Conservation (phyloP, 176 grass and related monocot species). For the Aechmea fasciata region DNA sequence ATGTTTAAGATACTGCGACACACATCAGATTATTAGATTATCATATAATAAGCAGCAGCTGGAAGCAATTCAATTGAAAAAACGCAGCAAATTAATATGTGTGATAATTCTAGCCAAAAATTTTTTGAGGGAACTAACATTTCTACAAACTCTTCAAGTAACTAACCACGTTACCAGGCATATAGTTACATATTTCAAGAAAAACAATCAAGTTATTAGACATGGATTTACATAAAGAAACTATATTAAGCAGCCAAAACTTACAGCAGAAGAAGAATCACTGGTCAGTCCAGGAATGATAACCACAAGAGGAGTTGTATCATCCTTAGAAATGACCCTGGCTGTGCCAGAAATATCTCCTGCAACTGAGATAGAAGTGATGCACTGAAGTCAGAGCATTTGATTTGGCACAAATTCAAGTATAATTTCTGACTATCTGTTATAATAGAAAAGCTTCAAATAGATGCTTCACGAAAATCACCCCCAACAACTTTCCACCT, state of each 20-base stretch:
- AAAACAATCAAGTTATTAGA: slow-evolving; percentile 5
- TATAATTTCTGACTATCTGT: neutral
- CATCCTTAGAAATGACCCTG: slow-evolving; percentile 56
- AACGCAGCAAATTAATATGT: neutral
- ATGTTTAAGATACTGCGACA: slow-evolving; percentile 79
- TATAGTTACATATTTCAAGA: neutral
- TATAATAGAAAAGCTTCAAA: too few species aligned
- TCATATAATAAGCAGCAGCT: neutral
- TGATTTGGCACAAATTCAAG: neutral
- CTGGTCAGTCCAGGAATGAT: slow-evolving; percentile 83
- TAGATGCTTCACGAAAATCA: too few species aligned
- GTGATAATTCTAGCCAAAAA: neutral
- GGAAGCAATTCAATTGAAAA: neutral
- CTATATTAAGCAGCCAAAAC: slow-evolving; percentile 14
- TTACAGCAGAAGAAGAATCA: slow-evolving; percentile 84
- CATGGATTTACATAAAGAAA: slow-evolving; percentile 1
- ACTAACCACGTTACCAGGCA: too few species aligned
- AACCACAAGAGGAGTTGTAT: slow-evolving; percentile 64
- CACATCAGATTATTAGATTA: slow-evolving; percentile 1
- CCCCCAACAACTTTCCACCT: too few species aligned
- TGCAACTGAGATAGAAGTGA: slow-evolving; percentile 34
- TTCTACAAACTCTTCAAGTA: too few species aligned
- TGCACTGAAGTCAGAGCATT: slow-evolving; percentile 15
- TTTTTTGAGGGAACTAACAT: too few species aligned
- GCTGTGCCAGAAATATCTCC: slow-evolving; percentile 26